Base-by-base conservation (phyloP, 2,329 filamentous ascomycete genomes). In the Alternaria sp. region DNA sequence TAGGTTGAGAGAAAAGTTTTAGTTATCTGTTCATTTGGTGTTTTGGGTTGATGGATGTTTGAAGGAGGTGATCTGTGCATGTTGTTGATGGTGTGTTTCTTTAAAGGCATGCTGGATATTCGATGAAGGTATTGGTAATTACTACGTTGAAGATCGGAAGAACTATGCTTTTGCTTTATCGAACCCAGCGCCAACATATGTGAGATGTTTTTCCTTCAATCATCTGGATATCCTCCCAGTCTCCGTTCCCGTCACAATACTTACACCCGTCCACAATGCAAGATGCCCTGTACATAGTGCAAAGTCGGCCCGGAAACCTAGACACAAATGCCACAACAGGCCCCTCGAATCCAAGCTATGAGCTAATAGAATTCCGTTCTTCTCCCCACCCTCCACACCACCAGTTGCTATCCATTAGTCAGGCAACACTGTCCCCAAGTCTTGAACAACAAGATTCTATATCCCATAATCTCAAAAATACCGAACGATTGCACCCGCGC, bases 381-480 rank as follows among this genome's bases (percentile, higher is more conserved):
- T 36, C 15, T 1, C n/a, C 8, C 7, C 32, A 15, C 32, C 32
- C 15, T 1, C n/a, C 8, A 4, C 32, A 15, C 32, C 32, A 36
- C 32, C 0, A 36, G 0, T 36, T n/a, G n/a, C 32, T 1, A 4
- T n/a, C 1, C 15, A 36, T 36, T 36, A 8, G 32, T 10, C 7
- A 36, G 2, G 1, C 1, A 9, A n/a, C 7, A 36, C 13, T 1
- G 4, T 8, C 30, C 6, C 12, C 6, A 32, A 4, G 30, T 32
- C 30, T 32, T 2, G 0, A 32, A 32, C 13, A 7, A 15, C 13
- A 32, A 15, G 6, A 15, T 15, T 15, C 7, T 32, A 32, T 13
- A 32, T 15, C 1, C 6, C 0, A 32, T 6, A 8, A 32, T 32
- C 30, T 1, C 2, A 7, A 7, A 15, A 36, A 1, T 3, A n/a